A percentile compares a stretch with the other conserved stretches of the same genome.
Conservation (phyloP, 345 rosid species). For the Camelina neglecta region DNA sequence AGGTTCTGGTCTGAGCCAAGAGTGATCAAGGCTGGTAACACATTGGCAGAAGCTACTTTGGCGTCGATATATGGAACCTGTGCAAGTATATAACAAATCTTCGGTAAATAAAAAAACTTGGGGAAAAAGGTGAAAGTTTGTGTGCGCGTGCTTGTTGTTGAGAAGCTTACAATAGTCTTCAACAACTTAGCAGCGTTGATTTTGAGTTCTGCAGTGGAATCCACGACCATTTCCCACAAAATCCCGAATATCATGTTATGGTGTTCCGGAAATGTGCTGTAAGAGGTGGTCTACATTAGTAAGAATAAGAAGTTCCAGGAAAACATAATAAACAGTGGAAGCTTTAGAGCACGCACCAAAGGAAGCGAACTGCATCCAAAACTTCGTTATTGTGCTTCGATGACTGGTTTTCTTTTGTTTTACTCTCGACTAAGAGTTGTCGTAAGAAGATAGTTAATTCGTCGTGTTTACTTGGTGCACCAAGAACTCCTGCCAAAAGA, state of each 20-base stretch:
- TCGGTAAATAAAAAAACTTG: background rate
- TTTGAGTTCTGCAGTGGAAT: constrained; percentile 79
- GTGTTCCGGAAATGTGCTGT: constrained; percentile 85
- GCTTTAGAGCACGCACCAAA: constrained; percentile 61
- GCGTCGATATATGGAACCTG: constrained; percentile 85
- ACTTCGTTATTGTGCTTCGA: constrained; percentile 58
- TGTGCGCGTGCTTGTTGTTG: constrained; percentile 28
- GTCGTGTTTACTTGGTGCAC: constrained; percentile 75
- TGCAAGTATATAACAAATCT: constrained; percentile 27
- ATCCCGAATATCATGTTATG: constrained; percentile 80
- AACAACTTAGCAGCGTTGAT: constrained; percentile 74
- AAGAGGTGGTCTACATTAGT: constrained; percentile 41
- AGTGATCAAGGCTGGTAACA: constrained; percentile 90
- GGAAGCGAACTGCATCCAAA: constrained; percentile 87
- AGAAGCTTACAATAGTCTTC: constrained; percentile 77
- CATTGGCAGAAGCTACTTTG: constrained; percentile 80
- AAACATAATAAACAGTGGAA: constrained; percentile 20
- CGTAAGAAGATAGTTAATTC: constrained; percentile 74
- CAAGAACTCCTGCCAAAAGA: constrained; percentile 92
- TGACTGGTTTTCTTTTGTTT: constrained; percentile 61
- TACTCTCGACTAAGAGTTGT: constrained; percentile 68
- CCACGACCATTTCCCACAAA: constrained; percentile 97
- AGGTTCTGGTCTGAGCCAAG: constrained; percentile 96
- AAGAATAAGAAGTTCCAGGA: constrained; percentile 26
- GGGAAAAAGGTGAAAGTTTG: constrained; percentile 24